Conservation (phyloP, 805 yeast species). For the Yarrowia deformans region DNA sequence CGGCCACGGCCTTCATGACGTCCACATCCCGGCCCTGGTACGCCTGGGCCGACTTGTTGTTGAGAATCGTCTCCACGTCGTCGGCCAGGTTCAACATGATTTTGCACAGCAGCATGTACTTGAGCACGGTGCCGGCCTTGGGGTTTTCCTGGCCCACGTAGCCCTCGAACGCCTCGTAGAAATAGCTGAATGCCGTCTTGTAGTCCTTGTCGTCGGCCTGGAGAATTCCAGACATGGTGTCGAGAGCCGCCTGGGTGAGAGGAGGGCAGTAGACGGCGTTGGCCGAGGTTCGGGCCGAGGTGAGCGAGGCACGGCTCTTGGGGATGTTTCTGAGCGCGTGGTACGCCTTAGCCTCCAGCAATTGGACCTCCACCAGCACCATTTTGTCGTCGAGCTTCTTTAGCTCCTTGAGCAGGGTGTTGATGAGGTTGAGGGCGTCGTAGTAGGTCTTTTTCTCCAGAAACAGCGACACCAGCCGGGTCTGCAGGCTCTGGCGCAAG, state of each 20-base stretch:
- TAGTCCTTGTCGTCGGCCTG: slow-evolving; percentile 98
- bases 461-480: slow-evolving; percentile 79
- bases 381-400: slow-evolving; percentile 95
- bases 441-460: slow-evolving; percentile 70
- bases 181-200: slow-evolving; percentile 93
- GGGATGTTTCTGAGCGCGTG: slow-evolving; percentile 91
- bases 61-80: slow-evolving; percentile 80
- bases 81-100: slow-evolving; percentile 89
- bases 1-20: slow-evolving; percentile 93
- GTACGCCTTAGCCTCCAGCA: slow-evolving; percentile 86
- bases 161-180: slow-evolving; percentile 93
- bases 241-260: slow-evolving; percentile 90
- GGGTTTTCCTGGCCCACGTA: slow-evolving; percentile 65
- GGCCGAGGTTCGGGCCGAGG: slow-evolving; percentile 97
- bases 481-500: slow-evolving; percentile 84
- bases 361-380: slow-evolving; percentile 92
- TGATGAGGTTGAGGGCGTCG: slow-evolving; percentile 75
- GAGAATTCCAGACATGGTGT: slow-evolving; percentile 91
- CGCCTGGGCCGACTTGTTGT: slow-evolving; percentile 74
- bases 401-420: slow-evolving; percentile 77
- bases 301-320: slow-evolving; percentile 88
- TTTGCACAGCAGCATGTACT: slow-evolving; percentile 90
- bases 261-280: slow-evolving; percentile 96
- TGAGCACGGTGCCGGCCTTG: slow-evolving; percentile 75
- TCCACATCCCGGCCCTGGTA: slow-evolving; percentile 86